Conservation (phyloP, 192 early-diverging fungal genomes). For the Diversispora epigaea region DNA sequence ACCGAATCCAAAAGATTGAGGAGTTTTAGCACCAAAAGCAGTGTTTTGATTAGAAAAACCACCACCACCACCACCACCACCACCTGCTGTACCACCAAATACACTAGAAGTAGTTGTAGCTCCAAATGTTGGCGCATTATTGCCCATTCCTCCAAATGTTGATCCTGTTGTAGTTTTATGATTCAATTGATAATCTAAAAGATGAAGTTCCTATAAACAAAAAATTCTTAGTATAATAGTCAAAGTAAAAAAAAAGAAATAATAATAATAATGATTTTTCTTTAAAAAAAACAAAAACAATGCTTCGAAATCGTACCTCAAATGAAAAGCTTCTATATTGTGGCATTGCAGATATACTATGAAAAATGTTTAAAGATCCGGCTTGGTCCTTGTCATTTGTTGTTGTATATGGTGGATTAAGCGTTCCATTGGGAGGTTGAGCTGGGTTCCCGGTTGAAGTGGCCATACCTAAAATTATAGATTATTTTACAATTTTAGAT, state of each 20-base stretch:
- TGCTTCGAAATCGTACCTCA: slow-evolving; percentile 53
- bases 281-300: neutral
- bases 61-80: neutral
- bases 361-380: slow-evolving; percentile 61
- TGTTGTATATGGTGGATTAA: slow-evolving; percentile 53
- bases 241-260: neutral
- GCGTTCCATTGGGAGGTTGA: slow-evolving; percentile 49
- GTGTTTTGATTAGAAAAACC: neutral
- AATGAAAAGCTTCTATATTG: slow-evolving; percentile 80
- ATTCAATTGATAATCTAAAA: slow-evolving; percentile 83
- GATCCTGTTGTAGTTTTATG: slow-evolving; percentile 55
- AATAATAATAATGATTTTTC: neutral
- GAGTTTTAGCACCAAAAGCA: slow-evolving; percentile 41
- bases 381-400: slow-evolving; percentile 50
- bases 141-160: no score
- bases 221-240: neutral
- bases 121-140: neutral
- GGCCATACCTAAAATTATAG: neutral
- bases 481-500: neutral
- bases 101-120: neutral
- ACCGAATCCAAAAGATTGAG: slow-evolving; percentile 51
- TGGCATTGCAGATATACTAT: slow-evolving; percentile 80
- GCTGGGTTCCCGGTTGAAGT: slow-evolving; percentile 2
- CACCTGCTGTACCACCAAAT: slow-evolving; percentile 30
- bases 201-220: slow-evolving; percentile 66